Conservation (phyloP, 1,139 yeast genomes). For the Blastobotrys ciferrii region DNA sequence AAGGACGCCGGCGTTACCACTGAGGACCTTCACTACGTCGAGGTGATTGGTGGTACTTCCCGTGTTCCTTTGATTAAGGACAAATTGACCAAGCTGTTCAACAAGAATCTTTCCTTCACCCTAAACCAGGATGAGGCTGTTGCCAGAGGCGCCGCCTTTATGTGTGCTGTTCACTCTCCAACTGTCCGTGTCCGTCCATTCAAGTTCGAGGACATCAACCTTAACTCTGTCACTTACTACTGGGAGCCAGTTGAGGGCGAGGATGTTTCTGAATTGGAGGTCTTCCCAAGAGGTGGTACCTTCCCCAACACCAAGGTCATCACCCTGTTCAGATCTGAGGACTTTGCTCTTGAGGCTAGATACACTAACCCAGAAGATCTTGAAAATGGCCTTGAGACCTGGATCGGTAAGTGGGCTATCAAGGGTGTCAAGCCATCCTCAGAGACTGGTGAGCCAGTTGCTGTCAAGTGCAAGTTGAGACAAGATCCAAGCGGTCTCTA, state of each 20-base stretch:
- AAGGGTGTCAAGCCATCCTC: constrained; percentile 79
- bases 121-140: constrained; percentile 99
- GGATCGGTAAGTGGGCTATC: constrained; percentile 82
- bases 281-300: constrained; percentile 89
- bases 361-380: constrained; percentile 75
- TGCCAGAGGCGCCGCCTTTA: constrained; percentile 98
- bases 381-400: constrained; percentile 63
- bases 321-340: constrained; percentile 88
- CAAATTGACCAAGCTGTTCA: constrained; percentile 74
- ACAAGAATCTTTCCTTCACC: constrained; percentile 87
- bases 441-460: constrained; percentile 68
- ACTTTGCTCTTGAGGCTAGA: constrained; percentile 81
- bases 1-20: constrained; percentile 70
- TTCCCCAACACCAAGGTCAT: constrained; percentile 96
- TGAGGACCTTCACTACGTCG: constrained; percentile 83
- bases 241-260: constrained; percentile 94
- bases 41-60: constrained; percentile 96
- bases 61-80: constrained; percentile 94
- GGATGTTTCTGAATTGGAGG: constrained; percentile 90
- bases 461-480: constrained; percentile 91
- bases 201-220: constrained; percentile 95
- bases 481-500: constrained; percentile 96
- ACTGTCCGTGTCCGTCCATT: constrained; percentile 98
- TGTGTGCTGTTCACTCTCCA: constrained; percentile 99
- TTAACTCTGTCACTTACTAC: constrained; percentile 85